Evolutionary conservation across 2,329 filamentous ascomycete genomes (phyloP), one percentile per base, ranked within the genome.

Genomic region (Aspergillus persii): DNA sequence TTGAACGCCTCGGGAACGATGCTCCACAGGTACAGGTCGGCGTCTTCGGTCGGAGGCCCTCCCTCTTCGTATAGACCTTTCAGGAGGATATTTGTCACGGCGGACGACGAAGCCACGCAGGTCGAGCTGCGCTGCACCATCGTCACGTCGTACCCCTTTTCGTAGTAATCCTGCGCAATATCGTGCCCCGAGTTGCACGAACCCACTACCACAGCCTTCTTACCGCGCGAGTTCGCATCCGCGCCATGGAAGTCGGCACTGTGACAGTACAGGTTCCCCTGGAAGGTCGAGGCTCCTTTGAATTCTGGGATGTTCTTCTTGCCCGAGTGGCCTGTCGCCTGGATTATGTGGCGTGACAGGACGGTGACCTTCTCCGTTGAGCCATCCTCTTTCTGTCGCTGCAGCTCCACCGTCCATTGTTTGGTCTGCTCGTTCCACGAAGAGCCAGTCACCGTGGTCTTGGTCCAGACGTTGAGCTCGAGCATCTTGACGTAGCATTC

Each of bases 171-270:
- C 58, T 89, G 87, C 0, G 86, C 84, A 57, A 90, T 90, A 62
- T 90, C 88, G 65, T 89, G 86, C 5, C 80, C 86, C 0, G 86
- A 89, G 71, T 89, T 90, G 71, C 87, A 89, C 1, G 84, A 86
- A 1, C 88, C 89, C 0, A 91, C 79, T 0, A 91, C 83, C 1
- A 90, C 75, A 0, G 84, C 87, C 61, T 84, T 87, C 69, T 86
- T 87, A 1, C 82, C 82, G 18, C 78, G 71, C 12, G 77, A 73
- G 2, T 79, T 69, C 0, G 78, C 70, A 2, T 73, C 70, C 0
- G 85, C 84, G 0, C 85, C 86, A 0, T 77, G 73, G 62, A 87
- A 87, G 2, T 85, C 80, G 0, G 84, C 83, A 0, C 86, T 88
- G 60, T 90, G 88, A 61, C 84, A 85, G 7, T 89, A 70, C 2